Evolutionary conservation across 1,139 yeast genomes (phyloP).

Genomic region (Blastobotrys malaysiensis): DNA sequence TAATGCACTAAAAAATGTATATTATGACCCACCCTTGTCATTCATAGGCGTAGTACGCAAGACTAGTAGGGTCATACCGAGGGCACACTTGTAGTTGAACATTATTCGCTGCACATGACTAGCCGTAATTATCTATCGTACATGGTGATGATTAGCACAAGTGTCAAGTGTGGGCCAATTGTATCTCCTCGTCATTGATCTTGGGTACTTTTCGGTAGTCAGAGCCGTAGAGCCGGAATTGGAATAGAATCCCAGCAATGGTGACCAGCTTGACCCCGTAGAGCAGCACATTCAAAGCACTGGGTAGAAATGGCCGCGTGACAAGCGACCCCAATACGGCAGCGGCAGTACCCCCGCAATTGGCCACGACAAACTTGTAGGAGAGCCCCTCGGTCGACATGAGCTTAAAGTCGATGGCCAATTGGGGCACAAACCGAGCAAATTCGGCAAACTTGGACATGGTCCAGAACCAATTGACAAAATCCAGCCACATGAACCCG

Average conservation of each 20-base stretch:
- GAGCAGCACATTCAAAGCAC: background rate
- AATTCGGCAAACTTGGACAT: slow-evolving; percentile 14
- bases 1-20: slow-evolving; percentile 1
- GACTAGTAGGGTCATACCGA: too few relatives aligned
- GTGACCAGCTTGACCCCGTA: background rate
- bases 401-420: slow-evolving; percentile 18
- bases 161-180: too few relatives aligned
- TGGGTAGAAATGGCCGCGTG: background rate
- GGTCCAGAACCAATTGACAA: slow-evolving; percentile 17
- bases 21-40: background rate
- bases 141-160: too few relatives aligned
- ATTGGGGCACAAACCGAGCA: slow-evolving; percentile 16
- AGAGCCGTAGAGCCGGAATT: background rate
- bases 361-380: background rate
- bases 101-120: too few relatives aligned
- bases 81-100: too few relatives aligned
- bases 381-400: slow-evolving; percentile 13
- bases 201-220: background rate
- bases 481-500: slow-evolving; percentile 19
- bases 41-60: too few relatives aligned
- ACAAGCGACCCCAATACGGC: background rate
- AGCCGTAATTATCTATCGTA: too few relatives aligned
- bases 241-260: background rate
- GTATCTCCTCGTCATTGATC: background rate
- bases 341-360: background rate